phyloP scores from a whole-genome alignment of 1,284 basidiomycete species.

The Boletellus deceptivus region DNA sequence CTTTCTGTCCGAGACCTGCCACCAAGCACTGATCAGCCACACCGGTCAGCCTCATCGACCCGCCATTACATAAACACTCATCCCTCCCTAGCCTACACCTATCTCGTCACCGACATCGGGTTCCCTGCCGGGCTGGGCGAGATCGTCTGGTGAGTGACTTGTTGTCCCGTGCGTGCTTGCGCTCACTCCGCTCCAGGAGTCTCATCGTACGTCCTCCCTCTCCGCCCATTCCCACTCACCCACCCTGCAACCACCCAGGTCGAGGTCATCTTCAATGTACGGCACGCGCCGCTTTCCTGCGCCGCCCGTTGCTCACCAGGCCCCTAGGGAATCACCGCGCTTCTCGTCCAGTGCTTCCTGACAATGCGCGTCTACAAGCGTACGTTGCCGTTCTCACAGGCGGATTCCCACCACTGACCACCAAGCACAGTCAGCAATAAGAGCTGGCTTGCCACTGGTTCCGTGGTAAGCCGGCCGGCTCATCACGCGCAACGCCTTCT shows the following conservation, averaged over 20 bases:
- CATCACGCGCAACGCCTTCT: neutral
- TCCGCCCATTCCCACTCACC: neutral
- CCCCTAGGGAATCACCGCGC: conserved; percentile 34
- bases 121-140: conserved; percentile 34
- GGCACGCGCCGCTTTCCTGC: neutral
- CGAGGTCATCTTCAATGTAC: conserved; percentile 41
- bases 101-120: conserved; percentile 28
- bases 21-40: conserved; percentile 59
- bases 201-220: conserved; percentile 39
- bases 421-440: conserved; percentile 31
- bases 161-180: neutral
- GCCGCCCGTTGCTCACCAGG: conserved; percentile 3
- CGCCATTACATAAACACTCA: neutral
- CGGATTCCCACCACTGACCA: neutral
- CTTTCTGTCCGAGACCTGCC: conserved; percentile 52
- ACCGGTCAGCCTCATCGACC: conserved; percentile 37
- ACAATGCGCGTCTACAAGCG: conserved; percentile 33
- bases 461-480: conserved; percentile 19
- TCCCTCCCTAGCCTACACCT: conserved; percentile 48
- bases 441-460: conserved; percentile 23
- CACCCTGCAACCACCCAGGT: conserved; percentile 16
- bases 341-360: conserved; percentile 40
- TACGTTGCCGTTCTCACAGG: conserved; percentile 10
- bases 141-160: conserved; percentile 47
- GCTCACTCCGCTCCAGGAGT: conserved; percentile 38